A percentile compares a stretch with the other conserved stretches of the same genome.
These are phyloP conservation scores for Triangularia verruculosa DNA, from an alignment of 2,329 filamentous ascomycete genomes.

Conservation along the genomic window DNA sequence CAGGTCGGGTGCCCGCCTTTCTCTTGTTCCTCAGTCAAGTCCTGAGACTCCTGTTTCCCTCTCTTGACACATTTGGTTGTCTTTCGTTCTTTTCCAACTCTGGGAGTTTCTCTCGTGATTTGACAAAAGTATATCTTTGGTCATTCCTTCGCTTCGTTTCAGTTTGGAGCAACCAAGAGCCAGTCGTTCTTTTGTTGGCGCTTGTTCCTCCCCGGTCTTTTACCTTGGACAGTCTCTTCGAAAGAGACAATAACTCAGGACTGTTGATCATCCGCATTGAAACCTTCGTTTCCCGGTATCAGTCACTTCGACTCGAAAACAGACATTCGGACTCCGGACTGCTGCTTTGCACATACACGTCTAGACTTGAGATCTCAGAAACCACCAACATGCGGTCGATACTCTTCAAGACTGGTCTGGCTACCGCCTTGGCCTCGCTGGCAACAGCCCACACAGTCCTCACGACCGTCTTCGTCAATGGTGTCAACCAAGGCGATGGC, in stretches of 20 bases:
- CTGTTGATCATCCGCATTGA: slow-evolving; percentile 2
- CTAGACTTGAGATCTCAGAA: slow-evolving; percentile 10
- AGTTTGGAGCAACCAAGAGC: neutral
- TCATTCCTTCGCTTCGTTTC: neutral
- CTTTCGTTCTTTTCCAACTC: slow-evolving; percentile 2
- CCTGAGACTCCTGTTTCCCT: neutral
- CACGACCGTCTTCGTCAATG: slow-evolving; percentile 61
- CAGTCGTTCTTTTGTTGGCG: neutral
- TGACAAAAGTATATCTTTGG: neutral
- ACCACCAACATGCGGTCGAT: slow-evolving; percentile 37
- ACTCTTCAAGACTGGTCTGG: slow-evolving; percentile 35
- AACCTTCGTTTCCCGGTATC: neutral
- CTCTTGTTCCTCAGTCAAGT: slow-evolving; percentile 4
- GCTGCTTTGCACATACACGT: neutral
- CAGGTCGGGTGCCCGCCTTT: slow-evolving; percentile 2
- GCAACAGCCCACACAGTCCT: slow-evolving; percentile 59
- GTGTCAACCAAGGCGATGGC: slow-evolving; percentile 64
- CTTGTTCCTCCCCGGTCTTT: neutral
- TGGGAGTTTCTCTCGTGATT: neutral
- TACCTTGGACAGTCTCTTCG: neutral
- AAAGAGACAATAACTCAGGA: neutral
- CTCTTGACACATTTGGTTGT: neutral
- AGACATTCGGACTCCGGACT: neutral
- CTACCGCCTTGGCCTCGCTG: slow-evolving; percentile 35
- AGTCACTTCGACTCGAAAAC: neutral